phyloP scores from a whole-genome alignment of 164 flowering plant species.

The Tetracentron sinense region DNA sequence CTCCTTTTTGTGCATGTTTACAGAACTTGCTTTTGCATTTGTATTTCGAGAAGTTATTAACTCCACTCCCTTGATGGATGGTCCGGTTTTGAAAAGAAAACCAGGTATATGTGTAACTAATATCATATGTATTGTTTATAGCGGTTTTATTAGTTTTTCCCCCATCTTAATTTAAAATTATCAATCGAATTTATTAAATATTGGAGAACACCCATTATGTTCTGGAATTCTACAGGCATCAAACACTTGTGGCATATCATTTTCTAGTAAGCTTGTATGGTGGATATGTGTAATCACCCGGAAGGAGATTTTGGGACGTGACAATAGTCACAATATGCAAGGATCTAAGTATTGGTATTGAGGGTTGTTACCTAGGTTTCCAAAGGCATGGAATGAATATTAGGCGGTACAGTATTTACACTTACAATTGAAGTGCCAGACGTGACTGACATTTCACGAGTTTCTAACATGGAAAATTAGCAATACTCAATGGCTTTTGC shows the following conservation, averaged over 20 bases:
- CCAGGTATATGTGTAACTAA: constrained; percentile 44
- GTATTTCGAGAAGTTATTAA: constrained; percentile 70
- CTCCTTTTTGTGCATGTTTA: constrained; percentile 14
- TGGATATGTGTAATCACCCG: too few species aligned
- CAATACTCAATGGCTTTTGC: too few species aligned
- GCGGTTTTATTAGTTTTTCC: too few species aligned
- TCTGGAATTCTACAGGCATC: not conserved
- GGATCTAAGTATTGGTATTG: not conserved
- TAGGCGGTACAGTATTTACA: not conserved
- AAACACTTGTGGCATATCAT: too few species aligned
- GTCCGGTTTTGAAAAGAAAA: constrained; percentile 62
- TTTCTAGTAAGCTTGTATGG: too few species aligned
- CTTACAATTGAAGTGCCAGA: not conserved
- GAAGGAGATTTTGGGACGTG: too few species aligned
- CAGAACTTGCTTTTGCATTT: constrained; percentile 79
- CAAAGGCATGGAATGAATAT: not conserved
- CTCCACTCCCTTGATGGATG: constrained; percentile 27
- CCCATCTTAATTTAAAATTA: constrained; percentile 1
- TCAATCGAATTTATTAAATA: not conserved
- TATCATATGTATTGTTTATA: not conserved
- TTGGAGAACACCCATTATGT: too few species aligned
- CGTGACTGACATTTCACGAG: not conserved
- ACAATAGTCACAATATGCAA: too few species aligned
- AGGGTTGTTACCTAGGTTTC: not conserved
- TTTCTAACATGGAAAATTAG: not conserved